These are phyloP conservation scores for Castanospermum australe DNA, from an alignment of 306 rosid genomes.

Conservation along the genomic window DNA sequence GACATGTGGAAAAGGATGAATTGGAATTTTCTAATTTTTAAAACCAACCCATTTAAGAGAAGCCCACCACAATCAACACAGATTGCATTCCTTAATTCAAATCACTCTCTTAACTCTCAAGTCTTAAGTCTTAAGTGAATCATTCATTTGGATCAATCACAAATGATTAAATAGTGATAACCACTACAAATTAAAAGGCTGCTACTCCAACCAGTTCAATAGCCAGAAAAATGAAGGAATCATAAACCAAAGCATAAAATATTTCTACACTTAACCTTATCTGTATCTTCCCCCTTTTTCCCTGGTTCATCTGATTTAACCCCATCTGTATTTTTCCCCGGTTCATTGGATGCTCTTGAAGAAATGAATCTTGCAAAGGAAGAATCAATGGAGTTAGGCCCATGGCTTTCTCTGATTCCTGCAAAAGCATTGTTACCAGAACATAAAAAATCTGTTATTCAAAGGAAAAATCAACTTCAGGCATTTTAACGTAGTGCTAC, in stretches of 20 bases:
- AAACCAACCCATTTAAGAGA: background rate
- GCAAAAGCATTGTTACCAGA: background rate
- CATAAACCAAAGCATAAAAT: background rate
- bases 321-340: constrained; percentile 31
- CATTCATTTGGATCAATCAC: background rate
- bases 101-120: background rate
- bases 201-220: background rate
- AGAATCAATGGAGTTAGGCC: constrained; percentile 28
- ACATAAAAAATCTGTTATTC: background rate
- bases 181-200: background rate
- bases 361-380: constrained; percentile 48
- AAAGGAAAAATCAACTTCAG: background rate
- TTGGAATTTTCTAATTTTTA: background rate
- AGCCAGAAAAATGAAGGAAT: background rate
- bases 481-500: background rate
- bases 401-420: constrained; percentile 30
- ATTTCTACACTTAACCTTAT: constrained; percentile 36
- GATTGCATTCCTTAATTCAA: background rate
- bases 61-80: background rate
- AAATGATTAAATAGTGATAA: too few species aligned
- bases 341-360: constrained; percentile 55
- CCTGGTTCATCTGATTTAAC: constrained; percentile 31
- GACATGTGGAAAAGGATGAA: background rate
- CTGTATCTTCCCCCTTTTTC: constrained; percentile 3
- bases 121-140: background rate